Percentiles rank a stretch among this genome's conserved stretches.
Evolutionary conservation across 139 green algal genomes (phyloP).

Genomic region (Chlorella sp.): DNA sequence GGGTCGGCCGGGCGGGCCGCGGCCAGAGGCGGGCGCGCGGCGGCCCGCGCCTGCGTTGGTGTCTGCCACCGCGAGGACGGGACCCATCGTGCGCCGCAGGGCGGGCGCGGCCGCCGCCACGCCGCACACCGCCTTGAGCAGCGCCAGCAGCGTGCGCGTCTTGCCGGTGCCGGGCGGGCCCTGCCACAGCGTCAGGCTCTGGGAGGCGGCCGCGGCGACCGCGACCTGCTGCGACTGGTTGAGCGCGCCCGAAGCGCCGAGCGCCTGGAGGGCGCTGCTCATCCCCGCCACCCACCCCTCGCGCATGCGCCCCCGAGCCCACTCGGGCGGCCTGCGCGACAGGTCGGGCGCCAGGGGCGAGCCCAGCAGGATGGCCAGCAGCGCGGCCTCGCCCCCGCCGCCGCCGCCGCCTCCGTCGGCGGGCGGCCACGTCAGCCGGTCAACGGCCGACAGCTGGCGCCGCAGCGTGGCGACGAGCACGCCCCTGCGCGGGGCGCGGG

Average conservation of each 20-base stretch:
- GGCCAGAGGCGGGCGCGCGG: too few relatives aligned
- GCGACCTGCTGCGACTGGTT: slow-evolving; percentile 66
- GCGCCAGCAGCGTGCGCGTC: slow-evolving; percentile 77
- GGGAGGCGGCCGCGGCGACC: slow-evolving; percentile 61
- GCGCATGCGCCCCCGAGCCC: slow-evolving; percentile 32
- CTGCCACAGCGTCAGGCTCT: slow-evolving; percentile 75
- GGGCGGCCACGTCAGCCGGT: too few relatives aligned
- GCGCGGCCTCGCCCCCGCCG: slow-evolving; percentile 30
- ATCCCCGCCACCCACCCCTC: background rate
- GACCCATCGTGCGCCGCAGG: background rate
- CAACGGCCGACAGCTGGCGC: slow-evolving; percentile 42
- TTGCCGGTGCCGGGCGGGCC: slow-evolving; percentile 87
- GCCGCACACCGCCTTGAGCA: slow-evolving; percentile 59
- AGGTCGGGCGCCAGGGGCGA: slow-evolving; percentile 6
- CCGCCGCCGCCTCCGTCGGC: background rate
- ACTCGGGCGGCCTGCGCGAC: slow-evolving; percentile 43
- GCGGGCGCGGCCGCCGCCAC: background rate
- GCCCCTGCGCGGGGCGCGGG: background rate
- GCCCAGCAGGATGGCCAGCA: slow-evolving; percentile 48
- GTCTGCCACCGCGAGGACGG: slow-evolving; percentile 71
- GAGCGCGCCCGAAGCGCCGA: background rate
- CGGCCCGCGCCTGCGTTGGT: slow-evolving; percentile 91
- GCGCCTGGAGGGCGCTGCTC: background rate
- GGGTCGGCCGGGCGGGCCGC: too few relatives aligned
- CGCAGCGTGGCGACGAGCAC: background rate